Evolutionary conservation across 2,329 filamentous ascomycete genomes (phyloP).

Genomic region (Aspergillus fumigatus): DNA sequence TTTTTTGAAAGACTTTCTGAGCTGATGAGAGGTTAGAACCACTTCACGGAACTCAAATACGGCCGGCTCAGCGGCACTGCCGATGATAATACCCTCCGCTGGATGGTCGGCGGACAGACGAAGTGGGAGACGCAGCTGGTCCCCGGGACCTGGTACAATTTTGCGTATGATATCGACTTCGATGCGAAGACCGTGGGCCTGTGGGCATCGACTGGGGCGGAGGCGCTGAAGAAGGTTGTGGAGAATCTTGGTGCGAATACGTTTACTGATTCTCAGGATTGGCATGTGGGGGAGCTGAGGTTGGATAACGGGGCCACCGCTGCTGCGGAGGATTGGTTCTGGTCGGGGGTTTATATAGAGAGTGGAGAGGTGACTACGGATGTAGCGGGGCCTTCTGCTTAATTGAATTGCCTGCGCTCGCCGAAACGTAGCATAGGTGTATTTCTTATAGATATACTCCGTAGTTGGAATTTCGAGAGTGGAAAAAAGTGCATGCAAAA

Average conservation of each 20-base stretch:
- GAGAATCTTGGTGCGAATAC: slow-evolving; percentile 57
- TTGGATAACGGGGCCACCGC: slow-evolving; percentile 54
- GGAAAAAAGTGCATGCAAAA: too few relatives aligned
- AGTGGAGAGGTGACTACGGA: slow-evolving; percentile 29
- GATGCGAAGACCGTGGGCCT: slow-evolving; percentile 57
- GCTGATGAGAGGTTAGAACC: slow-evolving; percentile 42
- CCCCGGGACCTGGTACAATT: slow-evolving; percentile 67
- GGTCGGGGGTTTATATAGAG: slow-evolving; percentile 68
- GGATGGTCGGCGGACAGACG: slow-evolving; percentile 57
- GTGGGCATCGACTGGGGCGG: slow-evolving; percentile 64
- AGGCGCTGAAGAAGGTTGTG: slow-evolving; percentile 54
- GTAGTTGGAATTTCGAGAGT: too few relatives aligned
- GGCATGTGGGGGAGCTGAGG: slow-evolving; percentile 67
- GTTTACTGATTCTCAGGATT: slow-evolving; percentile 64
- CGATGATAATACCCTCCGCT: slow-evolving; percentile 54
- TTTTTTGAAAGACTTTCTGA: too few relatives aligned
- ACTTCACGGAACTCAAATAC: slow-evolving; percentile 71
- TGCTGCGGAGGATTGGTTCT: slow-evolving; percentile 62
- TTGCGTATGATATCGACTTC: slow-evolving; percentile 72
- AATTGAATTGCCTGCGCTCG: too few relatives aligned
- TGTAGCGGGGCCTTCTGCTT: not conserved
- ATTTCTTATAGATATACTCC: too few relatives aligned
- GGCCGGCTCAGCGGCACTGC: slow-evolving; percentile 45
- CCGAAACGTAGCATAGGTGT: too few relatives aligned
- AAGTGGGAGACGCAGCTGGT: slow-evolving; percentile 61